Base-by-base conservation (phyloP, 495 filamentous ascomycete species). In the Wilcoxina mikolae region DNA sequence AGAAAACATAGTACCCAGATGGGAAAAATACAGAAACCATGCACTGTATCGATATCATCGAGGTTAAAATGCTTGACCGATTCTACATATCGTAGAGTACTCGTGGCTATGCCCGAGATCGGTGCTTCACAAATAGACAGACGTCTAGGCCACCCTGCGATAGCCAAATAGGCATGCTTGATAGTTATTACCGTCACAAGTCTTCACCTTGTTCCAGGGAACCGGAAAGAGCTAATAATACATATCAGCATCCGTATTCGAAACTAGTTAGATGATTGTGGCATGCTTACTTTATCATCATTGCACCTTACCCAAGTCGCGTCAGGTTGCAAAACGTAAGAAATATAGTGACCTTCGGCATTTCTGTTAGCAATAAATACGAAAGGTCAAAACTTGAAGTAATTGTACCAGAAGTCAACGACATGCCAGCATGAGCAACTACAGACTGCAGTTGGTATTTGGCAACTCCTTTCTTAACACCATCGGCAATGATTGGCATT, bases 291-390 rank as follows among this genome's bases (percentile, higher is more conserved):
- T 5, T 17, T 28, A 4, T 26, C 39, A 24, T 65, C 62, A 47
- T 64, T 53, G 25, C 61, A 64, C 18, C 44, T 24, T 20, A 61
- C 61, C 62, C 62, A 65, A 22, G 54, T 58, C 0, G 35, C 45
- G 31, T 60, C 57, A 11, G 62, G 61, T 22, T 65, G 61, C 15
- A 46, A 56, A 10, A 58, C 55, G 25, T 65, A 65, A 1, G 57
- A 39, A 38, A 64, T 54, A n/a, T 65, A 65, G 47, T 65, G 62
- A 3, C 61, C 60, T 58, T 17, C n/a, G 12, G 10, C 18, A 31
- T 27, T 39, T 46, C 17, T 27, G 35, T 59, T 29, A 59, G 17
- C 23, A 56, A 29, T 11, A 4, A 1, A 11, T 29, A 26, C 5
- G 24, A 2, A n/a, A 50, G 35, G 23, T 15, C n/a, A 41, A 57